Base-by-base conservation (phyloP, 352 stramenopile genomes). In the Pythium pectinolyticum region DNA sequence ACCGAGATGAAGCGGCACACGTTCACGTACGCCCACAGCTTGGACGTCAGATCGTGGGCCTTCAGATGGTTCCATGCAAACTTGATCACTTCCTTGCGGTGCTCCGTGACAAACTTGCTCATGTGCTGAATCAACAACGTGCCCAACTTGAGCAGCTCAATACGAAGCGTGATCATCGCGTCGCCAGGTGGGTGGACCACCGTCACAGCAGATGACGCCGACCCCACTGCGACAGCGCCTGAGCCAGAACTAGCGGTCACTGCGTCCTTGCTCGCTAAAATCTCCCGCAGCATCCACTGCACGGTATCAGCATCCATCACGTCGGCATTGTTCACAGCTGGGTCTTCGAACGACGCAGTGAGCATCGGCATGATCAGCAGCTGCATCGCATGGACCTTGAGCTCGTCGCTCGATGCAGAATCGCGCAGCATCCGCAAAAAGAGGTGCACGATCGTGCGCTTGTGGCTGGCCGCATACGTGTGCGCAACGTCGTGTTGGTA, bases 21-120 rank as follows among this genome's bases (percentile, higher is more conserved):
- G 67, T 98, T 98, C 53, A 99, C 84, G 67, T 99, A 99, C 35
- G 95, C 96, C 90, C 95, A 99, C 35, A 98, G 85, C 72, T 99
- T 99, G 9, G 92, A 98, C 14, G 82, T 95, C 34, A 95, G 61
- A 69, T 99, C 92, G 20, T 98, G 90, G 1, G 86, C 89, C 74
- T 99, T 99, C 20, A 99, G 77, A 64, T 98, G 84, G 61, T 95
- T 96, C 96, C 95, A 99, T 32, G 97, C 96, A 86, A 98, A 99
- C 74, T 99, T 99, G 53, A 99, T 97, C 46, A 99, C 89, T 71
- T 99, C 95, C 57, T 98, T 99, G 58, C 94, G 78, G 63, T 98
- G 86, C 17, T 97, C 85, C 7, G 85, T 89, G 39, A 99, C 82
- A 31, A 97, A 90, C 53, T 96, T 83, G 67, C 86, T 89, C 77